Evolutionary conservation across 495 filamentous ascomycete species (phyloP), one percentile per base, ranked within the genome.

Genomic region (Neurospora terricola): DNA sequence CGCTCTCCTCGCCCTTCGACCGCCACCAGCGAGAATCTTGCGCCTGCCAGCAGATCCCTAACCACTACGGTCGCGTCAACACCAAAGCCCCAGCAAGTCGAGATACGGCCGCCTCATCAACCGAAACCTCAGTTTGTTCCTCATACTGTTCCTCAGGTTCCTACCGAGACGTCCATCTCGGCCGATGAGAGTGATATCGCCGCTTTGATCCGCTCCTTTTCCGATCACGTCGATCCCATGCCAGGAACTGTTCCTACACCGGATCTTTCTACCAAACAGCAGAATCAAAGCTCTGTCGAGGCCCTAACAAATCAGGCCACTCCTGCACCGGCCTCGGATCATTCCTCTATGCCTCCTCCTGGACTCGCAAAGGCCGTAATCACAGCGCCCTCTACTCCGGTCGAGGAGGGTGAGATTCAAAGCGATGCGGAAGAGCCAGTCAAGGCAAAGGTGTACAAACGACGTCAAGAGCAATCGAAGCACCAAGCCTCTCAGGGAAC

Each of bases 151-250:
- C 72, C 74, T 5, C 36, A 36, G 27, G 37, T 36, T 39, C 74
- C 74, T 38, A 16, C 42, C 23, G 30, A 71, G 71, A 70, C 71
- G 8, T 74, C 75, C 10, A 27, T 78, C n/a, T 72, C 38, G 14
- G 77, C 77, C 3, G 73, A 77, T 74, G 75, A 69, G 1, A 71
- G 73, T 72, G 77, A 79, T 34, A 79, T 79, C 40, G 73, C 73
- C 3, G 77, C 74, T n/a, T 62, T 79, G 43, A 79, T 79, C 14
- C 70, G 72, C 14, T 79, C 76, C 0, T 76, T 78, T 23, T 76
- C 73, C 14, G 7, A 36, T 18, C 27, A 66, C 6, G 27, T 27
- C 27, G 54, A 66, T 36, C 54, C 54, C 54, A 66, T 34, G 6
- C 27, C 12, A 36, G 54, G 7, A 9, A 34, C 18, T 34, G 18